These are phyloP conservation scores for Cudoniella acicularis DNA, from an alignment of 495 filamentous ascomycete genomes.

Conservation along the genomic window DNA sequence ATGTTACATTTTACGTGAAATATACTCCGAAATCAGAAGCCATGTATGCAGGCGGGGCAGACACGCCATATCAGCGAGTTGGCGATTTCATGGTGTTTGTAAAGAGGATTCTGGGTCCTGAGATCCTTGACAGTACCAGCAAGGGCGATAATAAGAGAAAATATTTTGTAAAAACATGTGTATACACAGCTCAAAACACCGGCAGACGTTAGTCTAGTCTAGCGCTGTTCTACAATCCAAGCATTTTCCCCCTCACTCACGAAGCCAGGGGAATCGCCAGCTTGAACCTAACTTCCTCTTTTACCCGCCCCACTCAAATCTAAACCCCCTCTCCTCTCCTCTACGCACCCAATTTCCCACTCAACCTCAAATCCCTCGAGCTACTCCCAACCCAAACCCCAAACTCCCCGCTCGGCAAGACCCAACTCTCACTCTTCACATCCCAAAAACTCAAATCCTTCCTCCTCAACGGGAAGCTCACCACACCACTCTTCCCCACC, in stretches of 20 bases:
- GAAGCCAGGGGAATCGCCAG: neutral
- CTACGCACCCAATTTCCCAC: conserved; percentile 30
- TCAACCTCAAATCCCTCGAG: conserved; percentile 28
- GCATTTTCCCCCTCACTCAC: too few relatives aligned
- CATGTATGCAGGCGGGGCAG: too few relatives aligned
- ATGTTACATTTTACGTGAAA: too few relatives aligned
- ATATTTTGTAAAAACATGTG: too few relatives aligned
- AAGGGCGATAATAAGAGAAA: too few relatives aligned
- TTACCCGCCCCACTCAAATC: neutral
- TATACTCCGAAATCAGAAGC: too few relatives aligned
- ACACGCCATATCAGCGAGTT: too few relatives aligned
- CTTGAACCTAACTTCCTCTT: neutral
- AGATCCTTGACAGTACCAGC: too few relatives aligned
- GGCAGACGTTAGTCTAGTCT: neutral
- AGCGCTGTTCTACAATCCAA: too few relatives aligned
- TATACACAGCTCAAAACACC: too few relatives aligned
- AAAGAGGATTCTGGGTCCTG: too few relatives aligned
- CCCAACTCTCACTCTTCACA: conserved; percentile 75
- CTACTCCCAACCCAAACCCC: conserved; percentile 59
- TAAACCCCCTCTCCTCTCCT: neutral
- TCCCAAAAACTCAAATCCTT: conserved; percentile 94
- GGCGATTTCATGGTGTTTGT: too few relatives aligned
- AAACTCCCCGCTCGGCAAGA: conserved; percentile 62
- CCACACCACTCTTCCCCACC: conserved; percentile 61
- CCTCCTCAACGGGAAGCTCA: conserved; percentile 65